Conservation (phyloP, 2,329 filamentous ascomycete genomes). For the Colletotrichum tamarilloi region DNA sequence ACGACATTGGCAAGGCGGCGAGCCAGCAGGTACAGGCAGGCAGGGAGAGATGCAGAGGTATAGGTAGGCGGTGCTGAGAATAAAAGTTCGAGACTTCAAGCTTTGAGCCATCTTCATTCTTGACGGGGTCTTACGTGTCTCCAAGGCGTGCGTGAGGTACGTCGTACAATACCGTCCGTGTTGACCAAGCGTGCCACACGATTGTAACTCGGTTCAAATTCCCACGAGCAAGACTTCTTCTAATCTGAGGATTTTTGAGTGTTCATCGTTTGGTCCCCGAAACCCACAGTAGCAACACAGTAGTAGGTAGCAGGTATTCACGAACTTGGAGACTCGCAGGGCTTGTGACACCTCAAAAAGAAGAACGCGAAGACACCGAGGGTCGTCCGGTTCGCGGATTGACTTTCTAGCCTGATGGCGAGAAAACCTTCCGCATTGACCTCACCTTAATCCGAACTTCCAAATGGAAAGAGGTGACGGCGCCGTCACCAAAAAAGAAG, state of each 20-base stretch:
- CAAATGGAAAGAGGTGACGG: background rate
- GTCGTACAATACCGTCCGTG: background rate
- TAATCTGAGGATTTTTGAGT: background rate
- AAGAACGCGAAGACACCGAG: no score
- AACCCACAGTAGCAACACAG: background rate
- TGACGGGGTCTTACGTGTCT: background rate
- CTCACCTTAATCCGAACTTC: constrained; percentile 7
- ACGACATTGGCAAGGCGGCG: background rate
- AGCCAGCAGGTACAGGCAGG: no score
- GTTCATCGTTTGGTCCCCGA: background rate
- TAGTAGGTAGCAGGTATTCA: background rate
- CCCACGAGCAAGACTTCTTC: background rate
- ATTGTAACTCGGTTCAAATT: background rate
- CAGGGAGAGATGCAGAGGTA: no score
- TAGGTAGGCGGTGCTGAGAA: no score
- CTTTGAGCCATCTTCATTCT: background rate
- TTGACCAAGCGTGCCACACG: background rate
- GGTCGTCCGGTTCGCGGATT: background rate
- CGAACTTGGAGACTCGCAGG: background rate
- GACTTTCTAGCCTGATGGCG: background rate
- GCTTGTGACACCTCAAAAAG: background rate
- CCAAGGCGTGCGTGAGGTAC: background rate
- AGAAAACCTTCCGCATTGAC: constrained; percentile 10
- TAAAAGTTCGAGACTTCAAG: no score
- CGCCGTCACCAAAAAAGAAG: background rate